A percentile compares a stretch with the other conserved stretches of the same genome.
Conservation (phyloP, 768 basidiomycete genomes). For the Leccinum boreale region DNA sequence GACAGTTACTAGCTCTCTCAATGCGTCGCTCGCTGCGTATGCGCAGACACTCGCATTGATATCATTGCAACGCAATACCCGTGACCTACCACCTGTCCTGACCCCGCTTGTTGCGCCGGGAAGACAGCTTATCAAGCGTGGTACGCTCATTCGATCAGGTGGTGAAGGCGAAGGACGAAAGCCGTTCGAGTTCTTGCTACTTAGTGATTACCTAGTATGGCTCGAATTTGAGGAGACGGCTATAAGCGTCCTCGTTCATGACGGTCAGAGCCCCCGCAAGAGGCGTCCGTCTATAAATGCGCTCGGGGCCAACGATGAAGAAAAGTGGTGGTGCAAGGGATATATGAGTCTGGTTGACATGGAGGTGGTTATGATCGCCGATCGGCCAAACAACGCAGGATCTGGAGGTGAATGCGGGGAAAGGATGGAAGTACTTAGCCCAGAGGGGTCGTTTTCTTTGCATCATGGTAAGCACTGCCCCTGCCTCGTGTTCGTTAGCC, state of each 20-base stretch:
- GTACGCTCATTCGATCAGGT: conserved; percentile 48
- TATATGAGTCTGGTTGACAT: conserved; percentile 66
- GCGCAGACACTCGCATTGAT: conserved; percentile 72
- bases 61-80: conserved; percentile 74
- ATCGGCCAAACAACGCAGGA: conserved; percentile 20
- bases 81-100: conserved; percentile 72
- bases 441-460: conserved; percentile 71
- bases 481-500: background rate
- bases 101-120: conserved; percentile 79
- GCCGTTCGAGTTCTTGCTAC: conserved; percentile 71
- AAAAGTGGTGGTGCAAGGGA: conserved; percentile 74
- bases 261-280: conserved; percentile 19
- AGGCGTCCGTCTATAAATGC: conserved; percentile 17
- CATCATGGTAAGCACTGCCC: conserved; percentile 52
- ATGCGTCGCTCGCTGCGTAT: conserved; percentile 76
- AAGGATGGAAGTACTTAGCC: conserved; percentile 71
- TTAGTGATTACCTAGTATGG: conserved; percentile 82
- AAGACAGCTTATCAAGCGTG: conserved; percentile 71
- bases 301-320: conserved; percentile 43
- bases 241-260: conserved; percentile 16
- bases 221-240: conserved; percentile 50
- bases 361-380: conserved; percentile 59
- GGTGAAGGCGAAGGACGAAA: conserved; percentile 43
- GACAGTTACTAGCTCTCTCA: conserved; percentile 72
- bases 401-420: conserved; percentile 40